Evolutionary conservation across 148 eudicot species (phyloP).

Genomic region (Diospyros lotus): DNA sequence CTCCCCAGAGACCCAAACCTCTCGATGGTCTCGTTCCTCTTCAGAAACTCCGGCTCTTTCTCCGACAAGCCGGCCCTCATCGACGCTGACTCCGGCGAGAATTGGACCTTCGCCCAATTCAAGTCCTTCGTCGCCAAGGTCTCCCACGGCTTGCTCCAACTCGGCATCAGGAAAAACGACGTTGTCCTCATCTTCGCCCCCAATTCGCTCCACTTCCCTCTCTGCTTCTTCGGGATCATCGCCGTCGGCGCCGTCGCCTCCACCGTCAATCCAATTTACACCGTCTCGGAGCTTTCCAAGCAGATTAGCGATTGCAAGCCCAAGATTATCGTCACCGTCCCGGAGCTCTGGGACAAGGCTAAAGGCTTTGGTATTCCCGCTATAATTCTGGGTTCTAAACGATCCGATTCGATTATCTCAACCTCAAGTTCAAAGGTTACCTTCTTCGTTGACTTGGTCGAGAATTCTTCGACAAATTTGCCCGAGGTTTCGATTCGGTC

Average conservation of each 20-base stretch:
- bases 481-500: constrained; percentile 28
- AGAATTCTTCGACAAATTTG: constrained; percentile 32
- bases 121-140: constrained; percentile 48
- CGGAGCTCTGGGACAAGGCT: constrained; percentile 41
- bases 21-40: constrained; percentile 56
- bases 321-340: constrained; percentile 49
- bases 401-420: neutral
- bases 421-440: constrained; percentile 19
- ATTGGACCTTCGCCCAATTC: constrained; percentile 38
- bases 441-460: constrained; percentile 40
- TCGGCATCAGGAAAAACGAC: constrained; percentile 49
- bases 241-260: constrained; percentile 66
- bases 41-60: constrained; percentile 49
- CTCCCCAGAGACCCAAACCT: constrained; percentile 43
- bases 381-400: constrained; percentile 31
- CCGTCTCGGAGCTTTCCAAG: constrained; percentile 47
- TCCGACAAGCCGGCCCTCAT: constrained; percentile 52
- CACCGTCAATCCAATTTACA: constrained; percentile 58
- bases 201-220: constrained; percentile 52
- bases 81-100: constrained; percentile 52
- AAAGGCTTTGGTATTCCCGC: constrained; percentile 39
- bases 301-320: constrained; percentile 58
- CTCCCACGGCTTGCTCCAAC: constrained; percentile 37
- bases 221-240: constrained; percentile 44
- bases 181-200: constrained; percentile 67